Base-by-base conservation (phyloP, 2,329 filamentous ascomycete species). In the Ascochyta clinopodiicola region DNA sequence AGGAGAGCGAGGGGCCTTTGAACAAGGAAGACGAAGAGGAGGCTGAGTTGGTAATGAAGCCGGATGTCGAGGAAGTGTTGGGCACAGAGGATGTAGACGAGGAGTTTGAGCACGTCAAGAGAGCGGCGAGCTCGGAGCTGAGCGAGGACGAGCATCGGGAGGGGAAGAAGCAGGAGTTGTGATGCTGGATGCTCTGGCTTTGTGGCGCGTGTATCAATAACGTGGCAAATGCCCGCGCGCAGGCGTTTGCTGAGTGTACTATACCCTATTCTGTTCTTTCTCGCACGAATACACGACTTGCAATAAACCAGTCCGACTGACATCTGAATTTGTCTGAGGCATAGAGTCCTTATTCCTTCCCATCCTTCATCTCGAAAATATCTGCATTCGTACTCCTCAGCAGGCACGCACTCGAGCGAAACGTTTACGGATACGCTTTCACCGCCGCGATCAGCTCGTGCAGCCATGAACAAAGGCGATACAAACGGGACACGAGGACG, bases 1-100 rank as follows among this genome's bases (percentile, higher is more conserved):
- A 87, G 69, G 70, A 75, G 39, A 74, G 72, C 36, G 72, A 73
- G 13, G 72, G 71, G 0, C 63, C 64, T 3, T 55, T 64, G 52
- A 62, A 56, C 6, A 66, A 64, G 0, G 62, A 61, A 4, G 59
- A 69, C 4, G 71, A 71, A 9, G 72, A 73, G 21, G 71, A 74
- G 48, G 71, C 61, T 1, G 72, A 69, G 61, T 51, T 73, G 58
- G 70, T 71, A 9, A 69, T 70, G 38, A 57, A 61, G 39, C 63
- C 58, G n/a, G 45, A 54, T 17, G 45, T 47, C 1, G 55, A 57
- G 24, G 54, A 57, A 34, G 48, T 51, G 37, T 57, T 59, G 15
- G 64, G 60, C 19, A 58, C 44, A 24, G 56, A 60, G 7, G 61
- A 64, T 15, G 52, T 61, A 19, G 61, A 64, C 13, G 64, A 70